Base-by-base conservation (phyloP, 2,329 filamentous ascomycete genomes). In the Akanthomyces uredinophilus region DNA sequence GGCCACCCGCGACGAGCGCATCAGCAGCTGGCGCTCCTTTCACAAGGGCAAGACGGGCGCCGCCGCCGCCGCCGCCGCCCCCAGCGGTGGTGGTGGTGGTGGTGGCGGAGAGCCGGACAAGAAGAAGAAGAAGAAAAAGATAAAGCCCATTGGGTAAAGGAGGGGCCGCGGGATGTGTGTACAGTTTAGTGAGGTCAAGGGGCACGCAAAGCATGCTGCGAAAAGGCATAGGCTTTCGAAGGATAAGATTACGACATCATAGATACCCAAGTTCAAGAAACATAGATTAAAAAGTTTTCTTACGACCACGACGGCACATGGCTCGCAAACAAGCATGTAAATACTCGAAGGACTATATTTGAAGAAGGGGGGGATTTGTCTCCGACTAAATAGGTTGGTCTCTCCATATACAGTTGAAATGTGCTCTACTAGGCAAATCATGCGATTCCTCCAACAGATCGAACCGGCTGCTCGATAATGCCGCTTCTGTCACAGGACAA, bases 11-110 rank as follows among this genome's bases (percentile, higher is more conserved):
- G 95, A 99, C 64, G 85, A 92, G 77, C 84, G 95, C 66, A 98
- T 99, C 75, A 91, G 87, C 66, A 96, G 90, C 74, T 99, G 95
- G 95, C 85, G 95, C 62, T 86, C 92, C 67, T 99, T 96, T 71
- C 88, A 95, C 74, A 95, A 96, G 78, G 85, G 84, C 64, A 87
- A 83, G 75, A 81, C 78, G 22, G 79, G 79, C 32, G 50, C 10
- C 29, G 16, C n/a, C 13, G 27, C 4, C 27, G 27, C 16, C 14
- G 47, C 16, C 27, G 22, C 32, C 32, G 32, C 32, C 32, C 27
- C 27, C 27, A 29, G 27, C 27, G 27, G 43, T 11, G 46, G 22
- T 18, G 47, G n/a, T 24, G 37, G 37, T 3, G 16, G 52, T 10
- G 52, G 52, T 1, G 16, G 18, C 49, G 78, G 74, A 20, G 58